A percentile compares a stretch with the other conserved stretches of the same genome.
phyloP scores from a whole-genome alignment of 176 grass and related monocot species.

The Coix lacrymajobi region DNA sequence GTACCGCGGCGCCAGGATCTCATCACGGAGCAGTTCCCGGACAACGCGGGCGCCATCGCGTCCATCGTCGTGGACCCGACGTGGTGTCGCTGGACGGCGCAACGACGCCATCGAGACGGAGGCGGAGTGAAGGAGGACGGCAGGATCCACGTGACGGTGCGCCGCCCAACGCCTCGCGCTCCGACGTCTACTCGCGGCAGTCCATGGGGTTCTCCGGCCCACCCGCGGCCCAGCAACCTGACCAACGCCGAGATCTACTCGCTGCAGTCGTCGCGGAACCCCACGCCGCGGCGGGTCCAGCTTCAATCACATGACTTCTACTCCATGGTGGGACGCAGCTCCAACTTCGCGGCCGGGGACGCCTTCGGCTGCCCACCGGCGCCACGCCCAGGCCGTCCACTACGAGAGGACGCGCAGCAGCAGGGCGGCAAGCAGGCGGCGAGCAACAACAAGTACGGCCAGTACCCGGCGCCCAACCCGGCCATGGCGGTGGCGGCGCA shows the following conservation, averaged over 20 bases:
- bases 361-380: constrained; percentile 52
- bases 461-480: constrained; percentile 49
- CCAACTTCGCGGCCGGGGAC: too few species aligned
- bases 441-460: constrained; percentile 35
- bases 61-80: constrained; percentile 84
- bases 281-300: constrained; percentile 80
- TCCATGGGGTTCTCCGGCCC: too few species aligned
- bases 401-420: constrained; percentile 75
- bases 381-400: constrained; percentile 69
- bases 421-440: too few species aligned
- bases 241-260: constrained; percentile 99
- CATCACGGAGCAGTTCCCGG: constrained; percentile 94
- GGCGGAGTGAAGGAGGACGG: too few species aligned
- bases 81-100: too few species aligned
- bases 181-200: too few species aligned
- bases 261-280: constrained; percentile 91
- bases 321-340: too few species aligned
- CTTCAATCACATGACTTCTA: too few species aligned
- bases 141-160: too few species aligned
- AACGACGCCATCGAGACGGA: too few species aligned
- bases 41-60: constrained; percentile 83
- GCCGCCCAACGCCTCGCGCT: too few species aligned
- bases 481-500: constrained; percentile 35
- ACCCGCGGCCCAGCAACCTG: constrained; percentile 90
- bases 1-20: too few species aligned